These are phyloP conservation scores for Phoma sp. DNA, from an alignment of 2,329 filamentous ascomycete species.

Conservation along the genomic window DNA sequence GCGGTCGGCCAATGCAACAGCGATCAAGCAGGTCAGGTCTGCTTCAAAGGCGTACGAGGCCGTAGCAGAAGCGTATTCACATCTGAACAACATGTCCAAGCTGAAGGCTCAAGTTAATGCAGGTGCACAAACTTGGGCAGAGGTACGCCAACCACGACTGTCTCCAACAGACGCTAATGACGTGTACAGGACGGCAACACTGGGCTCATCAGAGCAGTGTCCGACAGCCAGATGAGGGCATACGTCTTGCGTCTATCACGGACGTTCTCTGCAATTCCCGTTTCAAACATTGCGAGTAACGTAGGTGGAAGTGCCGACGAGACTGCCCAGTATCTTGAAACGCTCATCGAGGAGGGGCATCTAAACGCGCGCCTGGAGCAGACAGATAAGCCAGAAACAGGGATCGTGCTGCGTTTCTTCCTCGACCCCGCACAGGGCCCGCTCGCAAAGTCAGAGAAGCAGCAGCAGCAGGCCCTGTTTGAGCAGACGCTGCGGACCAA, in stretches of 20 bases:
- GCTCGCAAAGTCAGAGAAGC: slow-evolving; percentile 47
- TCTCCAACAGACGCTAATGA: slow-evolving; percentile 23
- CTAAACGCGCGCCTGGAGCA: slow-evolving; percentile 60
- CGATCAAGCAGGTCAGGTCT: slow-evolving; percentile 63
- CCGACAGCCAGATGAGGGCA: slow-evolving; percentile 74
- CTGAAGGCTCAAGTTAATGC: slow-evolving; percentile 69
- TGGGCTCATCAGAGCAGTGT: slow-evolving; percentile 72
- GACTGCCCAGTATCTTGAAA: slow-evolving; percentile 60
- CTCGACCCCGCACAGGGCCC: slow-evolving; percentile 45
- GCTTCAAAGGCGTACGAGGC: slow-evolving; percentile 73
- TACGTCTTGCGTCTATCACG: slow-evolving; percentile 74
- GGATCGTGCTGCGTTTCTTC: slow-evolving; percentile 62
- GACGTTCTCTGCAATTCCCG: slow-evolving; percentile 70
- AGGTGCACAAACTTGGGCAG: slow-evolving; percentile 65
- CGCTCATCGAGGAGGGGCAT: slow-evolving; percentile 58
- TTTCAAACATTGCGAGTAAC: slow-evolving; percentile 59
- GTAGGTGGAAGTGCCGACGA: slow-evolving; percentile 58
- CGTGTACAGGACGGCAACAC: slow-evolving; percentile 68
- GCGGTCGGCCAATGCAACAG: slow-evolving; percentile 58
- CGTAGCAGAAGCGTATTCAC: slow-evolving; percentile 70
- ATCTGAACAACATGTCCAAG: slow-evolving; percentile 55
- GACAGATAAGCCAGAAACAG: slow-evolving; percentile 42
- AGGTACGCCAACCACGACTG: slow-evolving; percentile 48
- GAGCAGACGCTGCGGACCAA: slow-evolving; percentile 59
- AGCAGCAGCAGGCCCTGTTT: slow-evolving; percentile 53